Evolutionary conservation across 345 rosid species (phyloP).

Genomic region (Syzygium grande): DNA sequence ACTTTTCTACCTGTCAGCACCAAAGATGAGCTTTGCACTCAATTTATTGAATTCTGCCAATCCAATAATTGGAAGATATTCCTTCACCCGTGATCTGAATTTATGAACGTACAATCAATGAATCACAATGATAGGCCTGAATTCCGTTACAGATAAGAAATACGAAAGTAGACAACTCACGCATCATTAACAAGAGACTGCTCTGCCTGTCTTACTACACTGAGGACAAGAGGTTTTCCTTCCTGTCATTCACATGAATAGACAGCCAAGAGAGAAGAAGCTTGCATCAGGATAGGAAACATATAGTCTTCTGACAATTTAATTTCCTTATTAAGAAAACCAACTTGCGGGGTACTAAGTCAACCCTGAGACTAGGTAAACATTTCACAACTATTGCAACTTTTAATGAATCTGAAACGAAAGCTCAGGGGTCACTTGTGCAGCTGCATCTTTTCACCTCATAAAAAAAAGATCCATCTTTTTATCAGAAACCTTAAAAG

Average conservation of each 20-base stretch:
- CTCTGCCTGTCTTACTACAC: constrained; percentile 79
- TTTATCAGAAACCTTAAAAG: background rate
- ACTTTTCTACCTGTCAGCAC: constrained; percentile 59
- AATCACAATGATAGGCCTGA: background rate
- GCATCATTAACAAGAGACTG: constrained; percentile 62
- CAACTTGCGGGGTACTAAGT: background rate
- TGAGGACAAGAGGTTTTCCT: constrained; percentile 85
- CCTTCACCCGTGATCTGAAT: constrained; percentile 73
- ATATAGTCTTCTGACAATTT: background rate
- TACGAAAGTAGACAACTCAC: constrained; percentile 24
- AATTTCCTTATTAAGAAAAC: background rate
- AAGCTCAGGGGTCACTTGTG: background rate
- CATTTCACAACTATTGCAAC: background rate
- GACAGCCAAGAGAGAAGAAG: background rate
- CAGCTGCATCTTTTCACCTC: background rate
- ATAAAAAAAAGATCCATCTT: background rate
- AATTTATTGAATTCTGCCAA: constrained; percentile 81
- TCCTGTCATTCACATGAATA: constrained; percentile 35
- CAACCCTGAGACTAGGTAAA: background rate
- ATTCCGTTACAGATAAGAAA: background rate
- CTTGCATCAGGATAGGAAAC: background rate
- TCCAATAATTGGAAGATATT: constrained; percentile 89
- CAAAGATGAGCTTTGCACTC: constrained; percentile 88
- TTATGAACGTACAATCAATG: background rate
- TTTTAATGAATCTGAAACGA: background rate